Conservation (phyloP, 2,329 filamentous ascomycete genomes). For the Pseudogymnoascus sp. region DNA sequence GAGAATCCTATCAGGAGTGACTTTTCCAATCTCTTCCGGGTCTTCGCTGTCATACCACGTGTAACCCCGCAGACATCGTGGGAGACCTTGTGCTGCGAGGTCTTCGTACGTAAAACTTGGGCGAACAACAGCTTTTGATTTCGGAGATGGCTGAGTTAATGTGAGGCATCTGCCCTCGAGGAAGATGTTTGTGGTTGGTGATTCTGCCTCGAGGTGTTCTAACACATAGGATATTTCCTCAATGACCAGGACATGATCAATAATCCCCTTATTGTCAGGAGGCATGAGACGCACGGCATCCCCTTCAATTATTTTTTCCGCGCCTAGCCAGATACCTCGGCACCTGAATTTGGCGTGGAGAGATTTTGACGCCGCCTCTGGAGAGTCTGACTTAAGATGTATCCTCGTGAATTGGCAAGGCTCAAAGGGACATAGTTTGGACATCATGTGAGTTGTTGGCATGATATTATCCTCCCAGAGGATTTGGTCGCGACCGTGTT, state of each 20-base stretch:
- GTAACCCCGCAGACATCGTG: neutral
- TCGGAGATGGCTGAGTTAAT: neutral
- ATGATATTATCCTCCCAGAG: neutral
- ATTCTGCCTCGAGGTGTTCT: slow-evolving; percentile 1
- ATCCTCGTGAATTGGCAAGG: neutral
- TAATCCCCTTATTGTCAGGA: neutral
- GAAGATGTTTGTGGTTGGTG: neutral
- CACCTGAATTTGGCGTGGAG: slow-evolving; percentile 1
- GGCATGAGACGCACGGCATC: slow-evolving; percentile 7
- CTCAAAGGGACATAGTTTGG: neutral
- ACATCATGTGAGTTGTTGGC: neutral
- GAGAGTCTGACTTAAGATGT: neutral
- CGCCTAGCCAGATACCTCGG: slow-evolving; percentile 1
- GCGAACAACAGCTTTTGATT: slow-evolving; percentile 1
- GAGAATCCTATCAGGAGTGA: neutral
- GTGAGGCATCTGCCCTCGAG: slow-evolving; percentile 2
- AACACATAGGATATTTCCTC: neutral
- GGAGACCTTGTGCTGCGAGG: neutral
- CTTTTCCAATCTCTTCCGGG: neutral
- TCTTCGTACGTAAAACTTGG: neutral
- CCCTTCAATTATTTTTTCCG: slow-evolving; percentile 9
- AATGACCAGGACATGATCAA: neutral
- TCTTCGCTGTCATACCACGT: slow-evolving; percentile 3
- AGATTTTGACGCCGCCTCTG: neutral
- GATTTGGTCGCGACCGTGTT: neutral